Evolutionary conservation across 768 basidiomycete genomes (phyloP).

Genomic region (Leccinum barrowsii): DNA sequence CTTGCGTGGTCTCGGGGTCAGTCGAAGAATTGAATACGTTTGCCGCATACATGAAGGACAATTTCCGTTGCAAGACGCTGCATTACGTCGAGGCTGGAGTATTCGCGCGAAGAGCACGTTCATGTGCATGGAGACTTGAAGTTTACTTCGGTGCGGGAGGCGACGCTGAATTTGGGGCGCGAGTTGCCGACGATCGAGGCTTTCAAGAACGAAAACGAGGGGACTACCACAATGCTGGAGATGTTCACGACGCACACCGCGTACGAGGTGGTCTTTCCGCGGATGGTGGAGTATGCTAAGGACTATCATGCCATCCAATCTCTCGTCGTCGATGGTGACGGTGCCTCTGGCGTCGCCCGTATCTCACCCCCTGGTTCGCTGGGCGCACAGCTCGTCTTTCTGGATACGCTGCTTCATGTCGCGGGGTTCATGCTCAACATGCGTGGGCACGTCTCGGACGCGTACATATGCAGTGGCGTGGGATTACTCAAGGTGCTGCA

Average conservation of each 20-base stretch:
- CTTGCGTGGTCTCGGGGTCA: conserved; percentile 61
- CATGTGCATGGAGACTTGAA: conserved; percentile 48
- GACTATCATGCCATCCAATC: conserved; percentile 56
- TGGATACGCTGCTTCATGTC: conserved; percentile 65
- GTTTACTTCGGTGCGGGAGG: conserved; percentile 32
- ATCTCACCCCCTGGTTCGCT: conserved; percentile 43
- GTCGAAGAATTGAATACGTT: conserved; percentile 41
- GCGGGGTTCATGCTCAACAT: conserved; percentile 70
- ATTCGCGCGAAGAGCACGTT: conserved; percentile 32
- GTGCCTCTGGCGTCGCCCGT: conserved; percentile 50
- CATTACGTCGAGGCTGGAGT: conserved; percentile 40
- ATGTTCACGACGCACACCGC: conserved; percentile 52
- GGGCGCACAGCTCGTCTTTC: conserved; percentile 52
- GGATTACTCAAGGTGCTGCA: conserved; percentile 47
- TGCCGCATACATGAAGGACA: conserved; percentile 37
- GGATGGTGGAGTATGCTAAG: conserved; percentile 60
- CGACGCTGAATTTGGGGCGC: conserved; percentile 36
- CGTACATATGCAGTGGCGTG: conserved; percentile 61
- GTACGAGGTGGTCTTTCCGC: conserved; percentile 67
- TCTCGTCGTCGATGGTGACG: conserved; percentile 46
- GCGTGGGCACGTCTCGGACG: conserved; percentile 46
- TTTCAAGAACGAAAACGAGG: conserved; percentile 24
- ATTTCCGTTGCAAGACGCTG: conserved; percentile 37
- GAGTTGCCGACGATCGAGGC: conserved; percentile 33
- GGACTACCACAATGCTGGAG: conserved; percentile 29